Conservation (phyloP, 163 green algal species). For the Smithsoniella earleae region DNA sequence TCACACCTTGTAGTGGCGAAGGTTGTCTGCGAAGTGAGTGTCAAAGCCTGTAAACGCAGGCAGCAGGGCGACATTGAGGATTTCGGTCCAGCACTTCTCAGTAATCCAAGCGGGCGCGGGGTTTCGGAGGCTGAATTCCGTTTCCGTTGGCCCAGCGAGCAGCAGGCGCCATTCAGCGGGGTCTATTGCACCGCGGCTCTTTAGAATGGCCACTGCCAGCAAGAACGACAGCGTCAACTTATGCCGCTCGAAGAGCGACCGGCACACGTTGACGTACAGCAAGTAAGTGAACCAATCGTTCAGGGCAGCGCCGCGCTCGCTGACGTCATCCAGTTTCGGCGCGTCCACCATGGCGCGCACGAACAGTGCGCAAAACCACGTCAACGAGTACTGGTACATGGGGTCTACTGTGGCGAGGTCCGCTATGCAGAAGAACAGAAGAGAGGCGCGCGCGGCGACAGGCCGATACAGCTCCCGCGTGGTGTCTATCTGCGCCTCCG, state of each 20-base stretch:
- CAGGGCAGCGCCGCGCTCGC: slow-evolving; percentile 48
- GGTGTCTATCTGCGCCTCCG: slow-evolving; percentile 58
- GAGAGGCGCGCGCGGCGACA: slow-evolving; percentile 51
- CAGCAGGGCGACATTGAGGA: slow-evolving; percentile 57
- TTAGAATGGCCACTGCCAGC: slow-evolving; percentile 57
- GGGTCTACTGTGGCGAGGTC: slow-evolving; percentile 65
- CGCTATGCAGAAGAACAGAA: slow-evolving; percentile 75
- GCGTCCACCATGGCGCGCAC: slow-evolving; percentile 50
- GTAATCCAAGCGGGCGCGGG: slow-evolving; percentile 58
- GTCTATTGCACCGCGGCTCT: slow-evolving; percentile 49
- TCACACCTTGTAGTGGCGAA: slow-evolving; percentile 47
- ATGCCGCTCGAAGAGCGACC: slow-evolving; percentile 70
- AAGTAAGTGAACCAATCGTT: slow-evolving; percentile 72
- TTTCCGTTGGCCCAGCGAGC: slow-evolving; percentile 49
- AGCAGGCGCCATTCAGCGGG: slow-evolving; percentile 57
- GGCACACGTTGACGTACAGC: slow-evolving; percentile 64
- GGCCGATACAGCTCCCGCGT: slow-evolving; percentile 64
- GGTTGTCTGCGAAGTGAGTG: slow-evolving; percentile 44
- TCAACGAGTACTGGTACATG: slow-evolving; percentile 76
- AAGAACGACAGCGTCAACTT: slow-evolving; percentile 74
- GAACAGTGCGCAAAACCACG: slow-evolving; percentile 56
- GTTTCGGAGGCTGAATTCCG: slow-evolving; percentile 40
- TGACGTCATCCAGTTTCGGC: slow-evolving; percentile 43
- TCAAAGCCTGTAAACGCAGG: slow-evolving; percentile 49
- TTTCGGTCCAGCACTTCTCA: slow-evolving; percentile 66